These are phyloP conservation scores for Populus hybrid DNA, from an alignment of 441 rosid genomes.

Conservation along the genomic window DNA sequence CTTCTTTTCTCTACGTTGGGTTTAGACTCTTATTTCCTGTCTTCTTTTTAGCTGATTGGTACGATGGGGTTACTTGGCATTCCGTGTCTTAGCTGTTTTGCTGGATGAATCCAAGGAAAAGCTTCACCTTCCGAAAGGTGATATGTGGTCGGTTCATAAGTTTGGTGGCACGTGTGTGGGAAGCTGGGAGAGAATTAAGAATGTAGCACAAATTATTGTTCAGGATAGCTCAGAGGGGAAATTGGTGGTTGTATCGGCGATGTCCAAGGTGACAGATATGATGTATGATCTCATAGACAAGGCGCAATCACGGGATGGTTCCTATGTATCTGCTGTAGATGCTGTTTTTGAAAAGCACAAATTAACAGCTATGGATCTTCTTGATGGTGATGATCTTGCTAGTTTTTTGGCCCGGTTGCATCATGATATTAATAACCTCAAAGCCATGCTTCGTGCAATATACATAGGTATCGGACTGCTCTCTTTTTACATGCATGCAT, in stretches of 20 bases:
- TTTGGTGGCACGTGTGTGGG: slow-evolving; percentile 99
- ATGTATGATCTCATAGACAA: slow-evolving; percentile 77
- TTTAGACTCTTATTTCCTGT: not conserved
- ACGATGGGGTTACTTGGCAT: not conserved
- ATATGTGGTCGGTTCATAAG: slow-evolving; percentile 88
- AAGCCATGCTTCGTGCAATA: slow-evolving; percentile 97
- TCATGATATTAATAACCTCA: slow-evolving; percentile 77
- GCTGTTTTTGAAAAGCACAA: slow-evolving; percentile 78
- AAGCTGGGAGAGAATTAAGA: slow-evolving; percentile 75
- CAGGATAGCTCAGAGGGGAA: slow-evolving; percentile 68
- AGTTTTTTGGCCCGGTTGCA: slow-evolving; percentile 62
- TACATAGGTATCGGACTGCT: slow-evolving; percentile 59
- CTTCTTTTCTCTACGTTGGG: not conserved
- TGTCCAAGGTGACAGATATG: slow-evolving; percentile 98
- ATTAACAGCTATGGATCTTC: slow-evolving; percentile 69
- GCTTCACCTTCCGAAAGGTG: slow-evolving; percentile 57
- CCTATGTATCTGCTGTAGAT: slow-evolving; percentile 69
- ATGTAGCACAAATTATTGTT: slow-evolving; percentile 69
- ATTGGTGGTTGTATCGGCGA: slow-evolving; percentile 91
- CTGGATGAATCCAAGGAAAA: slow-evolving; percentile 49
- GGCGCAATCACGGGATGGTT: slow-evolving; percentile 84
- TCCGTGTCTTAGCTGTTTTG: slow-evolving; percentile 42
- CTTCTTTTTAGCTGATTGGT: not conserved
- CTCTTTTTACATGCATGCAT: not conserved
- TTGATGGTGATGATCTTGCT: slow-evolving; percentile 71